A percentile compares a stretch with the other conserved stretches of the same genome.
Evolutionary conservation across 1,284 basidiomycete species (phyloP).

Genomic region (Cystobasidiaceae sp.): DNA sequence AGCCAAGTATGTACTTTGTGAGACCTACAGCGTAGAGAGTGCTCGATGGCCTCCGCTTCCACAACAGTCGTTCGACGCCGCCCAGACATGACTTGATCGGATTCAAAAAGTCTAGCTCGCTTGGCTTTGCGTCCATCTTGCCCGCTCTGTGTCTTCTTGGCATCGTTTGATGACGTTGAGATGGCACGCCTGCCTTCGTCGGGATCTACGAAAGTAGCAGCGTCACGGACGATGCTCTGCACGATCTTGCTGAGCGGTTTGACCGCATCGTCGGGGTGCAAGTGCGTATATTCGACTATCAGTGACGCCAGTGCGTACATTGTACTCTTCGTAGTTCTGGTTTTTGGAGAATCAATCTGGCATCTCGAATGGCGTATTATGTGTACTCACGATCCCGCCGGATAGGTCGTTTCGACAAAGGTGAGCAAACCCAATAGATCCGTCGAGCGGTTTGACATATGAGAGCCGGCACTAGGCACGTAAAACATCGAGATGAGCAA

Average conservation of each 20-base stretch:
- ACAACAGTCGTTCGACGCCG: background rate
- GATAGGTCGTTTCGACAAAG: slow-evolving; percentile 13
- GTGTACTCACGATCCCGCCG: slow-evolving; percentile 4
- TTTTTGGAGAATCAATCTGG: background rate
- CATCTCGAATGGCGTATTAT: background rate
- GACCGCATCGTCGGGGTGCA: slow-evolving; percentile 17
- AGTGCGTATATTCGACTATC: background rate
- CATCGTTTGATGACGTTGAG: background rate
- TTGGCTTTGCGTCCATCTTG: slow-evolving; percentile 17
- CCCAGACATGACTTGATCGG: slow-evolving; percentile 22
- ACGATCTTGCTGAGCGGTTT: slow-evolving; percentile 17
- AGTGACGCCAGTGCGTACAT: slow-evolving; percentile 17
- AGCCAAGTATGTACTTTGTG: background rate
- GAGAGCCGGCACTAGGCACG: background rate
- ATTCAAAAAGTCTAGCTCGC: slow-evolving; percentile 24
- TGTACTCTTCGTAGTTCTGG: background rate
- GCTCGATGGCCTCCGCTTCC: slow-evolving; percentile 1
- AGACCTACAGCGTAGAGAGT: slow-evolving; percentile 15
- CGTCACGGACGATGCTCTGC: slow-evolving; percentile 6
- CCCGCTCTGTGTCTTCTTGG: background rate
- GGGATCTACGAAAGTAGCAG: slow-evolving; percentile 12
- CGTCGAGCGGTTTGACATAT: background rate
- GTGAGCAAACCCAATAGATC: slow-evolving; percentile 6
- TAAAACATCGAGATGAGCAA: background rate
- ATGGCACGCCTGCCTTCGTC: slow-evolving; percentile 13